A percentile compares a stretch with the other conserved stretches of the same genome.
Evolutionary conservation across 208 protist genomes (phyloP).

Genomic region (Leptomonas pyrrhocoris): DNA sequence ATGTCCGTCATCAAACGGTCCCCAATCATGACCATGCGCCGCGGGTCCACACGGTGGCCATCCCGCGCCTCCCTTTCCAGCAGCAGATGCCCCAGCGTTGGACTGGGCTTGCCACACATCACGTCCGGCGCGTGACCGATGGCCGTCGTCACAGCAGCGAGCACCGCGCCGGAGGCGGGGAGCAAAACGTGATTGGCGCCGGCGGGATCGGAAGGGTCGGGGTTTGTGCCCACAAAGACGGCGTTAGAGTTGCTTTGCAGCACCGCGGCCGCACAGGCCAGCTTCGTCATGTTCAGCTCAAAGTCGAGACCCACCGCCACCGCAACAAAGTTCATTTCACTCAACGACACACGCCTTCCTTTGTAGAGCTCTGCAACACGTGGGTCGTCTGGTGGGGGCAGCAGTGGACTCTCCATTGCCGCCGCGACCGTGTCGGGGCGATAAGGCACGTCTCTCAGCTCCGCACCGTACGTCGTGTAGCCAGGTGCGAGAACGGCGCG

Average conservation of each 20-base stretch:
- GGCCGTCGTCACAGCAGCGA: slow-evolving; percentile 39
- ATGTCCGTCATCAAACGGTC: slow-evolving; percentile 73
- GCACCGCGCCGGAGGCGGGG: slow-evolving; percentile 51
- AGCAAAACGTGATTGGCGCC: slow-evolving; percentile 33
- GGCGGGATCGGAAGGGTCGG: slow-evolving; percentile 61
- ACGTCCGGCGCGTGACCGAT: slow-evolving; percentile 42
- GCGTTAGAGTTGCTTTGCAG: slow-evolving; percentile 31
- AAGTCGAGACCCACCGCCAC: slow-evolving; percentile 69
- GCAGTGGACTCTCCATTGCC: slow-evolving; percentile 37
- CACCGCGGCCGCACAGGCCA: slow-evolving; percentile 47
- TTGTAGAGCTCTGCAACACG: background rate
- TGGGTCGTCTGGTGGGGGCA: slow-evolving; percentile 38
- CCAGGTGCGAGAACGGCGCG: slow-evolving; percentile 52
- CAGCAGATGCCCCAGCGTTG: slow-evolving; percentile 51
- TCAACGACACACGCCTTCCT: slow-evolving; percentile 37
- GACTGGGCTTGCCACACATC: slow-evolving; percentile 63
- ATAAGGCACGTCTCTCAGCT: slow-evolving; percentile 52
- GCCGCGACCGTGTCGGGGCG: slow-evolving; percentile 22
- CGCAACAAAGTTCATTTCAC: slow-evolving; percentile 46
- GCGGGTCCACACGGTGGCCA: slow-evolving; percentile 31
- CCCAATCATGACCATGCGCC: slow-evolving; percentile 57
- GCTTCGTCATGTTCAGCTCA: slow-evolving; percentile 62
- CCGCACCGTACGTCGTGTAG: slow-evolving; percentile 62
- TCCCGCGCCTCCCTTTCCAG: slow-evolving; percentile 44
- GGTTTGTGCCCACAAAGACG: slow-evolving; percentile 67